A percentile compares a stretch with the other conserved stretches of the same genome.
Conservation (phyloP, 352 stramenopile species). For the Pythium apleroticum region DNA sequence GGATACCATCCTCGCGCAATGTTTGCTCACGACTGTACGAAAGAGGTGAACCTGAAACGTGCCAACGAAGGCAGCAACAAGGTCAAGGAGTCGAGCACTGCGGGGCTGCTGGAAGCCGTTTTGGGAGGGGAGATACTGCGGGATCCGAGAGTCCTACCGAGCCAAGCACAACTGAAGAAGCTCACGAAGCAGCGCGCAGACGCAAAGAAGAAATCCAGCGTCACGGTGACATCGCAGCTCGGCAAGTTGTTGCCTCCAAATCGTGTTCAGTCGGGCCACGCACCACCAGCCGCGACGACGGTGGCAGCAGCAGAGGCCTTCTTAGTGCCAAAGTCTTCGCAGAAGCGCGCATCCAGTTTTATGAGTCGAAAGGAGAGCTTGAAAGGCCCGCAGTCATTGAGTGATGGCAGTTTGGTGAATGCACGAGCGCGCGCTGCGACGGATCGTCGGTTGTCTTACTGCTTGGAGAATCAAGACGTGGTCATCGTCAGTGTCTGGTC, state of each 20-base stretch:
- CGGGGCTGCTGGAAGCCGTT: not conserved
- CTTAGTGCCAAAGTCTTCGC: constrained; percentile 10
- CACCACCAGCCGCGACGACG: constrained; percentile 34
- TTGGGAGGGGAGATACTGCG: not conserved
- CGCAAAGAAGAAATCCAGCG: constrained; percentile 26
- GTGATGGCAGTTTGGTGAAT: constrained; percentile 13
- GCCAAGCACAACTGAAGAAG: constrained; percentile 41
- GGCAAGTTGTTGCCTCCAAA: constrained; percentile 24
- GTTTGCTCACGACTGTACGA: constrained; percentile 57
- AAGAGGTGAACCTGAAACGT: constrained; percentile 32
- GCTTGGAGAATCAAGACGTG: constrained; percentile 35
- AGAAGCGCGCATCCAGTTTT: constrained; percentile 3
- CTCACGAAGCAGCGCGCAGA: constrained; percentile 31
- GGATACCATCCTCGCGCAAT: constrained; percentile 64
- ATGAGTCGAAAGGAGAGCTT: not conserved
- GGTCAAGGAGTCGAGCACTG: not conserved
- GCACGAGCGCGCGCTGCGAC: not conserved
- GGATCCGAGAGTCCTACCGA: constrained; percentile 11
- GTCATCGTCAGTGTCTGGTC: constrained; percentile 41
- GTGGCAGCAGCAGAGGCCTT: constrained; percentile 52
- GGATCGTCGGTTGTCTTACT: constrained; percentile 17
- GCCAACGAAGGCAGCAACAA: constrained; percentile 1
- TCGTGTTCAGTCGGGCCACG: constrained; percentile 11
- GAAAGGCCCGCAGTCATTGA: not conserved
- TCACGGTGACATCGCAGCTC: not conserved